phyloP scores from a whole-genome alignment of 139 green algal genomes.

The Ulvella scutata region DNA sequence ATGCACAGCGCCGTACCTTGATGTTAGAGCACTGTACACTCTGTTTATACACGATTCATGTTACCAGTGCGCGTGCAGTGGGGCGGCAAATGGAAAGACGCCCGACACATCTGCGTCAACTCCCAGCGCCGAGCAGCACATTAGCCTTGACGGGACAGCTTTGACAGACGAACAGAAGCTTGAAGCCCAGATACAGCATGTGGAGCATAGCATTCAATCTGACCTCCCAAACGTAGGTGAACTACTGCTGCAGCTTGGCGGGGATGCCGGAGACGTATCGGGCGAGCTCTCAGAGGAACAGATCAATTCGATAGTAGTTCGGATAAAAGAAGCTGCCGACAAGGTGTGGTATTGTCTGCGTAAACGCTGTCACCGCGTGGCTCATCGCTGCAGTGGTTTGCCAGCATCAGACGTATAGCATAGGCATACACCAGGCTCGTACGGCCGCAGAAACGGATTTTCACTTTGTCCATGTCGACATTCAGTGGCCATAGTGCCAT shows the following conservation, averaged over 20 bases:
- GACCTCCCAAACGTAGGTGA: constrained; percentile 34
- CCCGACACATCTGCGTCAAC: too few species aligned
- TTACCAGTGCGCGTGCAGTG: too few species aligned
- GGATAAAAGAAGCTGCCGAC: constrained; percentile 8
- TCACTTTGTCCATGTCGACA: neutral
- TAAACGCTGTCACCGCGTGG: constrained; percentile 6
- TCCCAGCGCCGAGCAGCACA: neutral
- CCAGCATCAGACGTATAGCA: constrained; percentile 10
- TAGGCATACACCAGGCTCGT: neutral
- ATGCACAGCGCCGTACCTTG: too few species aligned
- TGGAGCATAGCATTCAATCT: neutral
- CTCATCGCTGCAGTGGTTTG: constrained; percentile 25
- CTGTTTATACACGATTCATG: too few species aligned
- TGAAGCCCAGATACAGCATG: neutral
- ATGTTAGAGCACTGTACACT: too few species aligned
- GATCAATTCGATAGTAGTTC: constrained; percentile 27
- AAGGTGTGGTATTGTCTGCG: neutral
- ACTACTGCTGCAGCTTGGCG: constrained; percentile 47
- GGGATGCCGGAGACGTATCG: constrained; percentile 40
- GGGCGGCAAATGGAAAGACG: too few species aligned
- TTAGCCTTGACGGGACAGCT: neutral
- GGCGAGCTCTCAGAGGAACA: constrained; percentile 20
- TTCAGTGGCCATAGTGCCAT: neutral
- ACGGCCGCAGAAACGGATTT: neutral
- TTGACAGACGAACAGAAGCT: neutral